Evolutionary conservation across 2,329 filamentous ascomycete species (phyloP), one percentile per base, ranked within the genome.

Genomic region (Scorias spongiosa): DNA sequence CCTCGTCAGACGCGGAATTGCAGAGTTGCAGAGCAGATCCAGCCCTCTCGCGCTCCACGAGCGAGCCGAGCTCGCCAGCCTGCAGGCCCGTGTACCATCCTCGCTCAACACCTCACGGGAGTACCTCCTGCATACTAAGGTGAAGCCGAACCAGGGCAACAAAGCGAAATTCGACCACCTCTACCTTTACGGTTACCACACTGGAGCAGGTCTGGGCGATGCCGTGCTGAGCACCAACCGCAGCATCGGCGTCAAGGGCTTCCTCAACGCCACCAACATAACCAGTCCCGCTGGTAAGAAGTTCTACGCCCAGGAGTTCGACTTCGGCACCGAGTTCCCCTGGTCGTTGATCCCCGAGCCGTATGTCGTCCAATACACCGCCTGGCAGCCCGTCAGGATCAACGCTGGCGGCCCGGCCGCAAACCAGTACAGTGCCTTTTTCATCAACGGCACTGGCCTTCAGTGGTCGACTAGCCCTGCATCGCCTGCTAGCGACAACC

Each of bases 351-450:
- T 49, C 18, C 47, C 52, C 38, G 49, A 44, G 10, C 34, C 36
- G 5, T 47, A 52, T 41, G 45, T 44, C 34, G 48, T 50, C 29
- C 53, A 52, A 46, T 60, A 62, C 46, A 46, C 54, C 26, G 51
- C 50, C 8, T 62, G 58, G 59, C 48, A 58, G 42, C 54, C 57
- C 8, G 57, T 60, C 5, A 46, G 50, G 30, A 49, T 62, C 45
- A 53, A 60, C 20, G 43, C 45, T 17, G 49, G 47, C 10, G 44
- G 42, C 6, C 44, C 46, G 6, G 45, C 45, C 15, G 42, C 29
- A 9, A 12, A 18, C 38, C 12, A 17, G 38, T 18, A 40, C 38
- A 15, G 12, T 5, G 57, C 54, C 41, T 60, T 55, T 49, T 58
- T 51, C 47, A 49, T 59, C 50, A 58, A 61, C 46, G 40, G 29